Evolutionary conservation across 257 asterid species (phyloP), one percentile per base, ranked within the genome.

Genomic region (Paulownia fortunei): DNA sequence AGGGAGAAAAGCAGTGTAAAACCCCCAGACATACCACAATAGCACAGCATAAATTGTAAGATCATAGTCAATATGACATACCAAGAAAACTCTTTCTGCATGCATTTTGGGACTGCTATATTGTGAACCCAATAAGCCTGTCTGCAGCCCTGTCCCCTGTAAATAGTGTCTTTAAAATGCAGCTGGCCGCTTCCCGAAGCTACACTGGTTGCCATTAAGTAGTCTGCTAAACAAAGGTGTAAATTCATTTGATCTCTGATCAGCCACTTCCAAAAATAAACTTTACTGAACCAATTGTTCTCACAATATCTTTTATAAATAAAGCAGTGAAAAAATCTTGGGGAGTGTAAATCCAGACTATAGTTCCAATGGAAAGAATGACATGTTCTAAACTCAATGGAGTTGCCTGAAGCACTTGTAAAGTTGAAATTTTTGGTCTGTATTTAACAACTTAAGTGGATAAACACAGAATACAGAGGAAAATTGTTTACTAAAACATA

Each of bases 81-180:
- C 99, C 98, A 93, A 51, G 89, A 85, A 61, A 84, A 81, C 77
- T 86, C 88, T 69, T 85, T 86, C 42, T 78, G 89, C 58, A 71
- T 44, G 79, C 93, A 76, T 47, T 82, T 86, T 6, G 89, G 84
- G 46, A 81, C 59, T 26, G 89, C 79, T 63, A 87, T 52, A 70
- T 63, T 66, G 41, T 84, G 82, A 69, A 84, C 85, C 79, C 67
- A 39, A 32, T 34, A 85, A 83, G 86, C 84, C 79, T 78, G 88
- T 74, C 76, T 84, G 84, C 89, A 80, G 72, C 87, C 79, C 30
- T 67, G 68, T 68, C 87, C 85, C 79, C 74, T 16, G 84, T 52
- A 73, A 30, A 76, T 59, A 18, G 79, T 46, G 58, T 85, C 93
- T 76, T 85, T 87, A 23, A 80, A 86, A 73, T 80, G 89, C 72